Base-by-base conservation (phyloP, 306 rosid genomes). In the Arachis hypogaea region DNA sequence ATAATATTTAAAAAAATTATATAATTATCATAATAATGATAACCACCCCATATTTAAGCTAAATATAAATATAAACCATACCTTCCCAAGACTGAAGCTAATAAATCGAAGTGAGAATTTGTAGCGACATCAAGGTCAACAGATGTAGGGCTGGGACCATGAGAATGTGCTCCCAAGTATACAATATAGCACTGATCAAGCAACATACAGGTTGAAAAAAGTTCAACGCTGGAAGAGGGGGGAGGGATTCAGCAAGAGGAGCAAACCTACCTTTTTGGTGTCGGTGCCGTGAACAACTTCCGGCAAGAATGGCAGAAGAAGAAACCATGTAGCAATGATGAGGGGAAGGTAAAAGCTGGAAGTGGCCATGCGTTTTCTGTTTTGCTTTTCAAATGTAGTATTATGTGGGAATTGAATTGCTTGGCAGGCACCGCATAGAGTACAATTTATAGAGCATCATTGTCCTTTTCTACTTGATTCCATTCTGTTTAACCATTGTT, bases 101-200 rank as follows among this genome's bases (percentile, higher is more conserved):
- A 78, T 14, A 81, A 66, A 76, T 71, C 61, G 59, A 58, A 59
- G n/a, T 76, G 84, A 50, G 75, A 81, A 66, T 41, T 0, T 0
- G 75, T 68, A 1, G 80, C 70, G 10, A 29, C 4, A n/a, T 77
- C 10, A 50, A 77, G 73, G 11, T 77, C 63, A 22, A 11, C 2
- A 60, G 70, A 49, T 0, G 69, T 59, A 58, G 80, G 80, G 30
- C 2, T 59, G 7, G 74, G 68, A 43, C 74, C 80, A 47, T 76
- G 80, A 47, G 80, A 76, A 59, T 76, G 80, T 10, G 73, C 57
- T 76, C 80, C 80, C 74, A 76, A 3, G 74, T 76, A 76, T 11
- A 76, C 69, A 46, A 76, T 47, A 62, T 76, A 76, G 7, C 61
- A 40, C 80, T 76, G 55, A 2, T 36, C 5, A 33, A 56, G 56